Evolutionary conservation across 371 early-diverging fungal species (phyloP).

Genomic region (Mortierella sp.): DNA sequence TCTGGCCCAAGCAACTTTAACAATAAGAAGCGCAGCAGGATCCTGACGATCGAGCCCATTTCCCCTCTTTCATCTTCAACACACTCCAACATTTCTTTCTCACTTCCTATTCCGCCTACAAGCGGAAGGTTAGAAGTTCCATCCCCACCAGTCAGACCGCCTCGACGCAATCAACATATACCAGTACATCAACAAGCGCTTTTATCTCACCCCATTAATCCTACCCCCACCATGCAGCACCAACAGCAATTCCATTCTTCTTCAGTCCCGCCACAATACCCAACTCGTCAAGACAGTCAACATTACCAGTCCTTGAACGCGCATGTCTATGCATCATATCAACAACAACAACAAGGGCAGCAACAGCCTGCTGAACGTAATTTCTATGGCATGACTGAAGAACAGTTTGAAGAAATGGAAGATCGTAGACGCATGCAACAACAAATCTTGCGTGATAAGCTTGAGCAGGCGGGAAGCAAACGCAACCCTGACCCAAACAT

Average conservation of each 20-base stretch:
- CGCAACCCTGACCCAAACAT: conserved; percentile 37
- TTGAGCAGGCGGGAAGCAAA: conserved; percentile 21
- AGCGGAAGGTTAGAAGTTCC: conserved; percentile 26
- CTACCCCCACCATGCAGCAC: conserved; percentile 7
- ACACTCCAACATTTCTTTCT: conserved; percentile 21
- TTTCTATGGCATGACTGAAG: conserved; percentile 31
- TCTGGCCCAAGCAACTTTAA: not conserved
- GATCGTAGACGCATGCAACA: conserved; percentile 56
- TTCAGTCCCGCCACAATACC: conserved; percentile 26
- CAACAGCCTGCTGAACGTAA: not conserved
- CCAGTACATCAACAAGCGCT: conserved; percentile 2
- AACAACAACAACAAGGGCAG: conserved; percentile 5
- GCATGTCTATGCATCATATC: conserved; percentile 12
- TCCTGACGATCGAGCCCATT: not conserved
- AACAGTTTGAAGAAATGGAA: conserved; percentile 46
- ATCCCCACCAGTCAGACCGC: conserved; percentile 24
- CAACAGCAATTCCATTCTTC: conserved; percentile 15
- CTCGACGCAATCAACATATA: conserved; percentile 5
- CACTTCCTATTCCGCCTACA: conserved; percentile 35
- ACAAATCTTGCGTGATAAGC: conserved; percentile 45
- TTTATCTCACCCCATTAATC: not conserved
- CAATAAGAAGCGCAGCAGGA: not conserved
- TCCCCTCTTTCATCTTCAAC: not conserved
- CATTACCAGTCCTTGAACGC: conserved; percentile 36
- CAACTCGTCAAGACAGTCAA: conserved; percentile 43